phyloP scores from a whole-genome alignment of 2,329 filamentous ascomycete genomes.

The Didymella pinodella region DNA sequence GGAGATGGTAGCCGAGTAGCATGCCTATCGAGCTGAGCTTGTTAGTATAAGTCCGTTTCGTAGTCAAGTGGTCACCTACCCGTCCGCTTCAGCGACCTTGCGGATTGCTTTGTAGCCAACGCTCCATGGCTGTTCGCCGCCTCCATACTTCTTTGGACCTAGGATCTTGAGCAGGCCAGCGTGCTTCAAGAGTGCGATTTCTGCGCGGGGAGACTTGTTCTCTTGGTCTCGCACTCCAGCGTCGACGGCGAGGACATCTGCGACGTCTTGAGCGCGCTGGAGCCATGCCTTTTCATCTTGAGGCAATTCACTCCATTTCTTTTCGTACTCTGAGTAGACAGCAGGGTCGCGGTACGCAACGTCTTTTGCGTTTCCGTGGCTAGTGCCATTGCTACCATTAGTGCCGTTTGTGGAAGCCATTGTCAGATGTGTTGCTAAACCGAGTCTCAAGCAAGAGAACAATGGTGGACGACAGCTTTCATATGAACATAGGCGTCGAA shows the following conservation, averaged over 20 bases:
- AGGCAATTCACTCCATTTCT: constrained; percentile 51
- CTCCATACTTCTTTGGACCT: constrained; percentile 60
- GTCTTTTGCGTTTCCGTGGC: constrained; percentile 24
- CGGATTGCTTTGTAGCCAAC: constrained; percentile 67
- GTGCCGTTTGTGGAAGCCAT: constrained; percentile 26
- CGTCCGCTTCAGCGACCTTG: constrained; percentile 70
- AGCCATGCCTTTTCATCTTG: constrained; percentile 57
- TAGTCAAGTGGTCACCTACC: constrained; percentile 46
- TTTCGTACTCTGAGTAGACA: constrained; percentile 53
- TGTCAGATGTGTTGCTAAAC: neutral
- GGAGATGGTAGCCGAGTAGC: constrained; percentile 70
- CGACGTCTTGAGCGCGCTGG: constrained; percentile 58
- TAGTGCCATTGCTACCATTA: constrained; percentile 11
- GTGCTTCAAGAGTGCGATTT: constrained; percentile 61
- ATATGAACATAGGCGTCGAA: neutral
- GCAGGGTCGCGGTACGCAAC: constrained; percentile 45
- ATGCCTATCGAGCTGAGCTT: constrained; percentile 63
- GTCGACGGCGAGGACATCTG: constrained; percentile 60
- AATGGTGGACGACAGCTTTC: neutral
- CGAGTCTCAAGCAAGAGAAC: neutral
- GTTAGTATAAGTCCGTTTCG: neutral
- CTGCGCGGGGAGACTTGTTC: constrained; percentile 61
- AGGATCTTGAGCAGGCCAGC: constrained; percentile 61
- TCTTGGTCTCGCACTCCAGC: constrained; percentile 59
- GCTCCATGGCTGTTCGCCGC: constrained; percentile 62